phyloP scores from a whole-genome alignment of 2,329 filamentous ascomycete genomes.

The Diaporthe caulivora region DNA sequence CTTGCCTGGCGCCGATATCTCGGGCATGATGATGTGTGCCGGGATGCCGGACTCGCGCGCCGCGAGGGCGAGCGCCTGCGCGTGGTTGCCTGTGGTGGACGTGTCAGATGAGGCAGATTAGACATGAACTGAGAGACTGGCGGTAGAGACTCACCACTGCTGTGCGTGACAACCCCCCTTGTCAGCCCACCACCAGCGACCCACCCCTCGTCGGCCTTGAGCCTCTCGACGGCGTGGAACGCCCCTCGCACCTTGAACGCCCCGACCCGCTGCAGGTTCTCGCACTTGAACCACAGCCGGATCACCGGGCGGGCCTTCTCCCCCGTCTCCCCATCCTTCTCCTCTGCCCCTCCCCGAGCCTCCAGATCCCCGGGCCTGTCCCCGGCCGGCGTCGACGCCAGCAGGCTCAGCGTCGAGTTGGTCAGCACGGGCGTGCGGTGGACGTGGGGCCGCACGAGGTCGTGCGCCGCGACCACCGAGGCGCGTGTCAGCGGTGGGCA shows the following conservation, averaged over 20 bases:
- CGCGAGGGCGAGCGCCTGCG: slow-evolving; percentile 90
- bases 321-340: background rate
- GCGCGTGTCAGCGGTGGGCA: slow-evolving; percentile 76
- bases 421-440: slow-evolving; percentile 89
- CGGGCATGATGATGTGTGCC: slow-evolving; percentile 92
- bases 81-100: slow-evolving; percentile 81
- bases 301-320: slow-evolving; percentile 73
- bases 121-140: slow-evolving; percentile 13
- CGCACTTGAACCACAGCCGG: slow-evolving; percentile 92
- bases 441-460: slow-evolving; percentile 79
- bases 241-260: slow-evolving; percentile 94
- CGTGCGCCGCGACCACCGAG: slow-evolving; percentile 79
- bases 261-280: slow-evolving; percentile 90
- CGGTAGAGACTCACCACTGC: slow-evolving; percentile 72
- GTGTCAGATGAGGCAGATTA: background rate
- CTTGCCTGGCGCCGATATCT: slow-evolving; percentile 86
- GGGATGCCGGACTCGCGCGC: slow-evolving; percentile 79
- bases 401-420: slow-evolving; percentile 76
- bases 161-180: slow-evolving; percentile 89
- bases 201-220: slow-evolving; percentile 73
- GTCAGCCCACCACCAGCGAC: slow-evolving; percentile 69
- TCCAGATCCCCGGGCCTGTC: slow-evolving; percentile 57
- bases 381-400: slow-evolving; percentile 80
- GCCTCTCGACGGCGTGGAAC: slow-evolving; percentile 83
- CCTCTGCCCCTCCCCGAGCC: slow-evolving; percentile 65